Evolutionary conservation across 2,329 filamentous ascomycete genomes (phyloP).

Genomic region (Clathrospora elynae): DNA sequence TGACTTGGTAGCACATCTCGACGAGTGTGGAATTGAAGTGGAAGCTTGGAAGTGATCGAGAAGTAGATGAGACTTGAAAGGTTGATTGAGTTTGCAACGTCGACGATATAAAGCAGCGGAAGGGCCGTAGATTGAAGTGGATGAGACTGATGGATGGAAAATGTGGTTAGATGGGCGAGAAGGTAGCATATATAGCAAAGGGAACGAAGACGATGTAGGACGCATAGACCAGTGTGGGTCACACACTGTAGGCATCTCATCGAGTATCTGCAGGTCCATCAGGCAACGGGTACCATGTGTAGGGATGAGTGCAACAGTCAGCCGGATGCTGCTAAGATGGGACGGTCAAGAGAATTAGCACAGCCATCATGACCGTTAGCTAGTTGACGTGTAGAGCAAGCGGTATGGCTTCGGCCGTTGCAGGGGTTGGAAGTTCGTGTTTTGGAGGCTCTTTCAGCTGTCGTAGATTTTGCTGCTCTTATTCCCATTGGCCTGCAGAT

Average conservation of each 20-base stretch:
- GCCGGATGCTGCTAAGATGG: constrained; percentile 40
- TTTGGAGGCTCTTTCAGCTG: constrained; percentile 43
- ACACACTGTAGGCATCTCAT: constrained; percentile 34
- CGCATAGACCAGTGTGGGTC: constrained; percentile 31
- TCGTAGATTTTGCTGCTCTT: constrained; percentile 22
- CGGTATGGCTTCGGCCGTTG: constrained; percentile 35
- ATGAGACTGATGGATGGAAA: constrained; percentile 19
- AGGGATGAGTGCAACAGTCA: constrained; percentile 45
- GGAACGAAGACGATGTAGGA: constrained; percentile 22
- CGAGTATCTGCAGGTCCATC: constrained; percentile 40
- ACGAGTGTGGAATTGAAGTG: not conserved
- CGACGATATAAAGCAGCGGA: constrained; percentile 21
- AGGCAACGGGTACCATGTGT: constrained; percentile 44
- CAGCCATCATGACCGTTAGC: constrained; percentile 43
- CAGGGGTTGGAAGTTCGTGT: constrained; percentile 37
- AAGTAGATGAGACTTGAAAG: constrained; percentile 2
- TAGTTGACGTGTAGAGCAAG: constrained; percentile 34
- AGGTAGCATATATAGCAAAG: constrained; percentile 44
- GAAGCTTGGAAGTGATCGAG: too few relatives aligned
- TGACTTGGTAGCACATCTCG: constrained; percentile 82
- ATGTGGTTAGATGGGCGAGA: constrained; percentile 24
- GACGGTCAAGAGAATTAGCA: constrained; percentile 39
- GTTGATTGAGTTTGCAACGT: constrained; percentile 14
- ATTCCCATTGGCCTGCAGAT: constrained; percentile 32
- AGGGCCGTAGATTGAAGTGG: constrained; percentile 15